Evolutionary conservation across 169 alveolate species (phyloP), one percentile per base, ranked within the genome.

Genomic region (Theileria annulata): DNA sequence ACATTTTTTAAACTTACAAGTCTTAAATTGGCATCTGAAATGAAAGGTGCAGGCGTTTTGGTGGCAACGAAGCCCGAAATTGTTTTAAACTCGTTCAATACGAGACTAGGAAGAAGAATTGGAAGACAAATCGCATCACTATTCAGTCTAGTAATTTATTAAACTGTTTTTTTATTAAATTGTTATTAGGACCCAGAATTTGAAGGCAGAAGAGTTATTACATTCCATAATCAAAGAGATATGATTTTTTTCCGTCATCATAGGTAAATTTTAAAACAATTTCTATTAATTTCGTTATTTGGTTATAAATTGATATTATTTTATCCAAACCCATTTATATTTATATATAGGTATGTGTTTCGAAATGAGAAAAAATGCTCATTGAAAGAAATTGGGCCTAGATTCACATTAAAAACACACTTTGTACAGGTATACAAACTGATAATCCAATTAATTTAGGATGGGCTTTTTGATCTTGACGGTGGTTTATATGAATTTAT

Each of bases 151-250:
- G 95, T 91, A 71, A 17, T 85, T 27, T 17, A 6, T 6, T 3
- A 47, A 15, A 3, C 23, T 1, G 4, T 28, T 1, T 15, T 21
- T 0, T 4, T 54, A 23, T 0, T n/a, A 30, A 64, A n/a, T 23
- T 12, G 19, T 3, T 9, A 19, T 37, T 90, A 93, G 85, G 95
- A 92, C 42, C 99, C 99, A 31, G 97, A 97, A 42, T 96, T 98
- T 85, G 90, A 88, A 74, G 99, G 99, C 12, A 91, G 99, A 79
- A 93, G 98, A 82, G 98, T 97, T 31, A 95, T 97, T 60, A 97
- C 99, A 23, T 96, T 97, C 87, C 99, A 97, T 89, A 98, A 97
- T 91, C 97, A 98, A 87, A 93, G 99, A 79, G 99, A 98, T 88
- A 98, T 97, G 90, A 96, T 98, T 15, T 98, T 98, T 92, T 98